Base-by-base conservation (phyloP, 73 alveolate genomes). In the Breviolum minutum region DNA sequence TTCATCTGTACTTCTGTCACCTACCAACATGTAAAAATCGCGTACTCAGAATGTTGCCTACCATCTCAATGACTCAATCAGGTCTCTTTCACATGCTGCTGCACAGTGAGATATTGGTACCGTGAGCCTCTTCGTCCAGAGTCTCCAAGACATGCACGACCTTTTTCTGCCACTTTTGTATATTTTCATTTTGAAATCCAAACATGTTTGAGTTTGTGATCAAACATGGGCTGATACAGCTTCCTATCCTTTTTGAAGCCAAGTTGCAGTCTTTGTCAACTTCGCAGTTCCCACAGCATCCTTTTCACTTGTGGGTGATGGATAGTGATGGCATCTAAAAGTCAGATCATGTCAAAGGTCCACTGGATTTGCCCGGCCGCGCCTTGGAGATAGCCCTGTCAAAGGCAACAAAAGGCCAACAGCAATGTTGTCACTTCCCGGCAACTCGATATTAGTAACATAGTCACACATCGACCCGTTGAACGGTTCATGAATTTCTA, bases 221-320 rank as follows among this genome's bases (percentile, higher is more conserved):
- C 54, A 40, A 40, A 40, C 54, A 40, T 0, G 3, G 54, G 54
- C 54, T 40, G 54, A 40, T 40, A 40, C 54, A 40, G 54, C 54
- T 40, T 40, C 54, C 54, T 40, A 0, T 40, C 54, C 54, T 40
- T 40, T 40, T 70, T n/a, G n/a, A n/a, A 4, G 86, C n/a, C 95
- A 22, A 88, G 95, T n/a, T 9, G 61, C 97, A 1, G 97, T 90
- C 87, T 90, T 90, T 16, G 87, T 22, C 77, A 90, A 48, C 88
- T 60, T 70, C 74, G 97, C 87, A 4, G 97, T 90, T 11, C 97
- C 97, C 76, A 71, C 29, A 22, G 97, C 87, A 54, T 90, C 97
- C 83, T 87, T 30, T 17, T 30, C 10, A 22, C 22, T 0, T 48
- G 54, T n/a, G n/a, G 8, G 54, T 2, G 54, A 40, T 40, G 54